Percentiles rank a stretch among this genome's conserved stretches.
Evolutionary conservation across 1,139 yeast species (phyloP).

Genomic region (Kluyveromyces sp.): DNA sequence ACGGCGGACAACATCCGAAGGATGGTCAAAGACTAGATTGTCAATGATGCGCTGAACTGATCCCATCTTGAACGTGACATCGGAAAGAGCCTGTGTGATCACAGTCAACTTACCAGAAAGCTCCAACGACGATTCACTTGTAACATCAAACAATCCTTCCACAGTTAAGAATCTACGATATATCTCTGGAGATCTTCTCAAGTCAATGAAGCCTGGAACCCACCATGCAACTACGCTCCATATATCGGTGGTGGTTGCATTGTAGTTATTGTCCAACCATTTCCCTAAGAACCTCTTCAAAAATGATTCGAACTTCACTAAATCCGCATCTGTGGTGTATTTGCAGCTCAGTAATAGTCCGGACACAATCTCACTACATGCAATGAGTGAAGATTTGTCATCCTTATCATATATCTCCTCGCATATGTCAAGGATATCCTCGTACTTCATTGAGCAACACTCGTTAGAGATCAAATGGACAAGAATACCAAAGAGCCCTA

Average conservation of each 20-base stretch:
- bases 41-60: slow-evolving; percentile 42
- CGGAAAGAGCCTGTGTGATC: slow-evolving; percentile 46
- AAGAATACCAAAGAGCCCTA: slow-evolving; percentile 42
- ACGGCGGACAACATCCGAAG: slow-evolving; percentile 69
- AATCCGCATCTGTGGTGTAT: slow-evolving; percentile 28
- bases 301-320: slow-evolving; percentile 40
- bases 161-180: slow-evolving; percentile 36
- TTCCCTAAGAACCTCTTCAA: slow-evolving; percentile 37
- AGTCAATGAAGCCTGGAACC: slow-evolving; percentile 58
- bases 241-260: slow-evolving; percentile 67
- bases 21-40: slow-evolving; percentile 45
- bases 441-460: slow-evolving; percentile 29
- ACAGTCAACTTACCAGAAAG: slow-evolving; percentile 56
- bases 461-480: slow-evolving; percentile 41
- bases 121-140: slow-evolving; percentile 57
- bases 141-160: slow-evolving; percentile 41
- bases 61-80: slow-evolving; percentile 53
- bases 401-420: slow-evolving; percentile 48
- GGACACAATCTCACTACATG: slow-evolving; percentile 51
- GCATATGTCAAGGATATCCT: slow-evolving; percentile 46
- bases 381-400: slow-evolving; percentile 58
- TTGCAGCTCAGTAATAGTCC: slow-evolving; percentile 50
- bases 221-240: slow-evolving; percentile 80
- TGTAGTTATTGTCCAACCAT: slow-evolving; percentile 52
- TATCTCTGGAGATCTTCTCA: slow-evolving; percentile 57